Base-by-base conservation (phyloP, 768 basidiomycete genomes). In the Sporobolomyces phaffii region DNA sequence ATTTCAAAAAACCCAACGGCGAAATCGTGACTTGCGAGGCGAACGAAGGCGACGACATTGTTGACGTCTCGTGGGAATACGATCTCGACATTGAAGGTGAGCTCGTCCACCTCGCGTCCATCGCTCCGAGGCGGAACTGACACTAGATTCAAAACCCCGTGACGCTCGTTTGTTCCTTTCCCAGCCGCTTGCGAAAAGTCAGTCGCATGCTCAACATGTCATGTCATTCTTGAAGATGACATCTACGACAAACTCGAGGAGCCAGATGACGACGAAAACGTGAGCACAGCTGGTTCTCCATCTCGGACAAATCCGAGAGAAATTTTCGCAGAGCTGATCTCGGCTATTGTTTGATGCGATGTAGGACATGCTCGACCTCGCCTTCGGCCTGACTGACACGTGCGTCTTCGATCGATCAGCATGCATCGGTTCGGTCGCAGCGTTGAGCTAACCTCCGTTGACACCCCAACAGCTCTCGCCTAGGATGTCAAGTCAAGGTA, bases 191-290 rank as follows among this genome's bases (percentile, higher is more conserved):
- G 96, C 78, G 94, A 98, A 80, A 89, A 91, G 44, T 94, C 91
- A 1, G 84, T 96, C 52, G 94, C 94, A 20, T 99, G 94, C 76
- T 97, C 94, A 18, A 99, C 94, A 26, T 99, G 94, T 77, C 94
- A 99, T 77, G 84, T 98, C 62, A 90, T 99, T 64, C 81, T 93
- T 60, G 81, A 85, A 29, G 83, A 83, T 26, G 86, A 91, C 74
- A 82, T 86, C 66, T 97, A 92, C 76, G 90, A 97, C 77, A 77
- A 83, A 51, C 82, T 98, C 4, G 87, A 90, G 2, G 94, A 98
- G 75, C 93, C 94, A 6, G 89, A 89, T 61, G 94, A 98, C 72
- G 94, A 99, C 76, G 94, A 99, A 79, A 99, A 97, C 74, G 67
- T 63, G 53, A 47, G 68, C 31, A 17, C 10, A n/a, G n/a, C n/a